Base-by-base conservation (phyloP, 768 basidiomycete species). In the Leccinum uliginosum region DNA sequence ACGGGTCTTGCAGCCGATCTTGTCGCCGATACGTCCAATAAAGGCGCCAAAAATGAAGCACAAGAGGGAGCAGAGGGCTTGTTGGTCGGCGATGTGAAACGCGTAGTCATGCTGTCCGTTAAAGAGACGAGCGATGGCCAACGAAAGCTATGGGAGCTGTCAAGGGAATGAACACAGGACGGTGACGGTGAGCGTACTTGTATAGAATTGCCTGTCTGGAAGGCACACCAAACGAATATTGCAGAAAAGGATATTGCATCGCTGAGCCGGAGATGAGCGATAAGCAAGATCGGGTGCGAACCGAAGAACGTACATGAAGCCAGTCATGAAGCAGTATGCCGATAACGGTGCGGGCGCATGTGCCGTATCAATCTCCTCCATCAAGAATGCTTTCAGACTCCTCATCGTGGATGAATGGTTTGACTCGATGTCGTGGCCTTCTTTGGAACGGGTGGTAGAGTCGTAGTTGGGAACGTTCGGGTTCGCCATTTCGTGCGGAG, bases 91-190 rank as follows among this genome's bases (percentile, higher is more conserved):
- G 54, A 80, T 80, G 70, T 91, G 91, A 75, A 95, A 93, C 0
- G 78, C 71, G 15, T 67, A 66, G 65, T 88, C 83, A 43, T 78
- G 76, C 67, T 17, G 74, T 61, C 24, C 79, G 72, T 67, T 77
- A 71, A 91, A 93, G n/a, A 91, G 82, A 9, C 93, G 83, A 0
- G 89, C 91, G 51, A 95, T 67, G 3, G 93, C 92, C 24, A 95
- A 74, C 1, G 88, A 80, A 14, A 95, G 77, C 85, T 94, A 73
- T 6, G 34, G 35, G 32, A 24, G 59, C 4, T 23, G 9, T 51
- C 14, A 59, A 53, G 17, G 23, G 32, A 10, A 3, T 2, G 15
- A 30, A 10, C 0, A 14, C 8, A 3, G 9, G 44, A 10, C 6
- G 0, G 1, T 1, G 19, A 30, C 8, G 26, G 3, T 4, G 4